A percentile compares a stretch with the other conserved stretches of the same genome.
These are phyloP conservation scores for Poteriospumella lacustris DNA, from an alignment of 108 stramenopile species.

Conservation along the genomic window DNA sequence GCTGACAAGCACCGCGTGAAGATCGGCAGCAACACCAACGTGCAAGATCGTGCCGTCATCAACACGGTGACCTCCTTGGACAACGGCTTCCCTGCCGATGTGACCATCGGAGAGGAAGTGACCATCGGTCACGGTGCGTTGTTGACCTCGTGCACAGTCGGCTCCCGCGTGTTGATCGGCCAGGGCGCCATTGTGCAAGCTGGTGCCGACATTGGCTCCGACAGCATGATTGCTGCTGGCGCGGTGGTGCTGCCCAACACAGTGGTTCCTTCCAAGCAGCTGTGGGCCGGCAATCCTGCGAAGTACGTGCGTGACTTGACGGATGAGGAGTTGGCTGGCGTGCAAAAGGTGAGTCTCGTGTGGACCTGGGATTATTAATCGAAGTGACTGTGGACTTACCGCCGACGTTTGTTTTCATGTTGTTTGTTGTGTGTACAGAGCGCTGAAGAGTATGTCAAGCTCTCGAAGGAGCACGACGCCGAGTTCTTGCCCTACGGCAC, in stretches of 20 bases:
- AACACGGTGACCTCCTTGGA: constrained; percentile 58
- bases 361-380: too few relatives aligned
- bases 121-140: constrained; percentile 65
- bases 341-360: constrained; percentile 34
- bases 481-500: constrained; percentile 81
- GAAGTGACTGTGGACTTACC: too few relatives aligned
- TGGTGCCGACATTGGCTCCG: constrained; percentile 10
- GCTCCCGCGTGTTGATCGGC: constrained; percentile 69
- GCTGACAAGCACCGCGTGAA: constrained; percentile 69
- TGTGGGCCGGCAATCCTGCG: constrained; percentile 88
- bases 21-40: constrained; percentile 70
- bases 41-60: constrained; percentile 82
- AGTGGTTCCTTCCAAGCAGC: constrained; percentile 73
- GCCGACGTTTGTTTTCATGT: neutral
- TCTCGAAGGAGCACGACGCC: constrained; percentile 65
- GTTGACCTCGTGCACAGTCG: constrained; percentile 55
- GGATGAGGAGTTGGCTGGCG: constrained; percentile 63
- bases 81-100: constrained; percentile 73
- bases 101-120: constrained; percentile 73
- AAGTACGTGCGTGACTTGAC: constrained; percentile 64
- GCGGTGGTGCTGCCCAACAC: constrained; percentile 77
- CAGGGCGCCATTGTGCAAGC: constrained; percentile 64
- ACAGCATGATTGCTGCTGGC: constrained; percentile 61
- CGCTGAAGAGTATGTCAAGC: neutral
- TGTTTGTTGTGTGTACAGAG: neutral